A percentile compares a stretch with the other conserved stretches of the same genome.
phyloP scores from a whole-genome alignment of 2,329 filamentous ascomycete species.

The Xenoacremonium recifei region DNA sequence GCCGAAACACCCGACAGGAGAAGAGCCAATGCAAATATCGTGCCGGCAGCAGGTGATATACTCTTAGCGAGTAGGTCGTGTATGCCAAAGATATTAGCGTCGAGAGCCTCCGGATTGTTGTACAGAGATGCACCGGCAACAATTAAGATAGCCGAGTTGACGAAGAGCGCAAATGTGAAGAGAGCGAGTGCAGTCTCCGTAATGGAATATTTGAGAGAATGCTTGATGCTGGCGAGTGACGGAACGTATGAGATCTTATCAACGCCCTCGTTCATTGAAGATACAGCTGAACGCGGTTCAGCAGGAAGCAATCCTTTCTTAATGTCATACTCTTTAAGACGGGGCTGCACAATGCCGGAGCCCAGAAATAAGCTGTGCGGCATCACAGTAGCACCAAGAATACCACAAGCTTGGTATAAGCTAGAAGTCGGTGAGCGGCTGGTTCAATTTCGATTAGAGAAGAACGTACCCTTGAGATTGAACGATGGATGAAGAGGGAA shows the following conservation, averaged over 20 bases:
- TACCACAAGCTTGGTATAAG: constrained; percentile 71
- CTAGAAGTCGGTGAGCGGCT: constrained; percentile 5
- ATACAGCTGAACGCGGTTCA: constrained; percentile 25
- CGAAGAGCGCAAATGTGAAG: constrained; percentile 80
- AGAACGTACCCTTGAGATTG: constrained; percentile 50
- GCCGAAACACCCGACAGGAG: constrained; percentile 78
- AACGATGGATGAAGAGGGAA: constrained; percentile 59
- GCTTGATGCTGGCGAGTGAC: constrained; percentile 68
- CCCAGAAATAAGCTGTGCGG: constrained; percentile 68
- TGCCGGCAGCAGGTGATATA: constrained; percentile 73
- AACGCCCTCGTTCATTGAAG: constrained; percentile 28
- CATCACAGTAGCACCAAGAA: constrained; percentile 75
- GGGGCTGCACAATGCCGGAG: constrained; percentile 66
- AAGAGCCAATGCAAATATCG: constrained; percentile 79
- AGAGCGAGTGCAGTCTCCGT: constrained; percentile 69
- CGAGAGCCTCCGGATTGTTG: constrained; percentile 55
- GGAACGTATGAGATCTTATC: constrained; percentile 65
- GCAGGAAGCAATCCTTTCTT: constrained; percentile 52
- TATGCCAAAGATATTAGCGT: constrained; percentile 81
- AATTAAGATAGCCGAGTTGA: constrained; percentile 80
- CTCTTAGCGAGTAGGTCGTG: constrained; percentile 67
- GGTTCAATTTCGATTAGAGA: constrained; percentile 15
- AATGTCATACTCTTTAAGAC: constrained; percentile 62
- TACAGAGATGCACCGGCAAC: constrained; percentile 78
- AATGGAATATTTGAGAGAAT: constrained; percentile 72